These are phyloP conservation scores for Usnea hakonensis DNA, from an alignment of 495 filamentous ascomycete genomes.

Conservation along the genomic window DNA sequence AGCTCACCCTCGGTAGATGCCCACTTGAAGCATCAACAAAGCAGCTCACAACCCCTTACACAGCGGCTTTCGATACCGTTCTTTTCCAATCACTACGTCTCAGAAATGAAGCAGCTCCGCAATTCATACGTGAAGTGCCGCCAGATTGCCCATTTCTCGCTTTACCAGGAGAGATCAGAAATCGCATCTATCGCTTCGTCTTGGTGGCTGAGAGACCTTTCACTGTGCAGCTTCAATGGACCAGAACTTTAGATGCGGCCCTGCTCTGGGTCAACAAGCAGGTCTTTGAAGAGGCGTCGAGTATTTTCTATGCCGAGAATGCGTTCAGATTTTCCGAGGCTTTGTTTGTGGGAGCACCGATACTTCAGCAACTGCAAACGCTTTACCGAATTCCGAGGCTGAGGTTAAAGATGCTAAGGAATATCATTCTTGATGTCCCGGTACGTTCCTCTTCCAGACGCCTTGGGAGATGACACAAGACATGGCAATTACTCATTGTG, in stretches of 20 bases:
- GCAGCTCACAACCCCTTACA: not conserved
- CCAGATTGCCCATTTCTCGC: not conserved
- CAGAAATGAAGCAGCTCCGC: not conserved
- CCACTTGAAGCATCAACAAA: not conserved
- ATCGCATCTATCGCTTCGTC: slow-evolving; percentile 3
- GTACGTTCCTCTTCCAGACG: not conserved
- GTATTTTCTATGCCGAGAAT: slow-evolving; percentile 11
- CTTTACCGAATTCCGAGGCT: not conserved
- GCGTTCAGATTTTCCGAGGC: not conserved
- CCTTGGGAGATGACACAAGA: not conserved
- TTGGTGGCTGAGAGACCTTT: not conserved
- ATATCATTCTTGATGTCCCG: slow-evolving; percentile 1
- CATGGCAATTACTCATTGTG: not conserved
- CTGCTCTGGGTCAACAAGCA: slow-evolving; percentile 6
- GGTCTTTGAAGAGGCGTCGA: not conserved
- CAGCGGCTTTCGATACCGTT: not conserved
- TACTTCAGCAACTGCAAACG: not conserved
- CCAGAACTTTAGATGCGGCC: not conserved
- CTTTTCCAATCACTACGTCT: not conserved
- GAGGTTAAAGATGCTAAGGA: slow-evolving; percentile 2
- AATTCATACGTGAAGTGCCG: not conserved
- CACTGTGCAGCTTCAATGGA: not conserved
- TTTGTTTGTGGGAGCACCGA: slow-evolving; percentile 6
- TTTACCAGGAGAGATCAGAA: slow-evolving; percentile 10
- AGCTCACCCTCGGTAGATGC: not conserved